Base-by-base conservation (phyloP, 202 grass and related monocot genomes). In the Sporobolus alterniflorus region DNA sequence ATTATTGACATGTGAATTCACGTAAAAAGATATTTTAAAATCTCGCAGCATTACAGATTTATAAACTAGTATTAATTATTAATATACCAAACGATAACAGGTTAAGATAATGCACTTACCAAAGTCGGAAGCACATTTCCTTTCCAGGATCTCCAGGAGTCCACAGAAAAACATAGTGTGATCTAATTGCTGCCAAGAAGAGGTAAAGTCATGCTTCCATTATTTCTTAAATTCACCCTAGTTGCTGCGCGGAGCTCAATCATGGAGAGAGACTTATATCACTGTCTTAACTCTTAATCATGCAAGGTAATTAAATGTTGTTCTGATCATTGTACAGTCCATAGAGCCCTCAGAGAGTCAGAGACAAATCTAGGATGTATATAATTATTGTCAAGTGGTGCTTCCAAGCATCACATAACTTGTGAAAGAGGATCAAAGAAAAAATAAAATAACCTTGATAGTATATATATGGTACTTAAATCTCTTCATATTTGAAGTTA, bases 381-480 rank as follows among this genome's bases (percentile, higher is more conserved):
- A 8, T 32, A 34, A 21, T 84, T 75, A 9, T n/a, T 55, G 17
- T 14, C 13, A 43, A 78, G 55, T 25, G 17, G 63, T 2, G 6
- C 59, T 31, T 61, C 47, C 33, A 72, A 46, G 49, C 50, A 80
- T 56, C 26, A 73, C 7, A 55, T 36, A 67, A 57, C 46, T 18
- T 66, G 47, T 41, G 33, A 73, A 77, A 51, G 14, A 57, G 17
- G 64, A 56, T 13, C 25, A 47, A 33, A 65, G 18, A n/a, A 64
- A 17, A 52, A 39, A 64, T 54, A 80, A 44, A 66, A 56, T 1
- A 39, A 28, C 31, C 8, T 51, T 31, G n/a, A 24, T 1, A 36
- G n/a, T 61, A 30, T 28, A 30, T 28, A 49, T 54, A 62, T 71
- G n/a, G n/a, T 71, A 28, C 22, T 63, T 62, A 62, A 82, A 77